Evolutionary conservation across 331 rosid species (phyloP).

Genomic region (Phaseolus coccineus): DNA sequence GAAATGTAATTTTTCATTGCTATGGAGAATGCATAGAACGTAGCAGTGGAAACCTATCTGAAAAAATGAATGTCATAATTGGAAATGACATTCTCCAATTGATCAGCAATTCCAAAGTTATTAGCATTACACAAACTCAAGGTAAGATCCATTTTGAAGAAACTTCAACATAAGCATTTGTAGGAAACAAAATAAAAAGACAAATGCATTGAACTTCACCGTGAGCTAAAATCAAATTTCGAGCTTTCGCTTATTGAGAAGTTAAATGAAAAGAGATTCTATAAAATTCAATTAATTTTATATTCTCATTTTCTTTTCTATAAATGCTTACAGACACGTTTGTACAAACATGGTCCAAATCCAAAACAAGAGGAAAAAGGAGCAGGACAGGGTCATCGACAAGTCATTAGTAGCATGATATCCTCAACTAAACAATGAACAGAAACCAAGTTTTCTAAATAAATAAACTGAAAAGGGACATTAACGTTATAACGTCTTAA

Average conservation of each 20-base stretch:
- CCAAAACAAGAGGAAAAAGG: background rate
- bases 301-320: too few relatives aligned
- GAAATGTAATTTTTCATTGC: background rate
- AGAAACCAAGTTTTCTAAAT: background rate
- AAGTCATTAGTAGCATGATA: background rate
- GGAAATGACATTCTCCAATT: background rate
- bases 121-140: background rate
- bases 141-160: too few relatives aligned
- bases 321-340: too few relatives aligned
- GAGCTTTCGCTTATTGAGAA: too few relatives aligned
- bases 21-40: background rate
- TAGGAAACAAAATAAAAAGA: too few relatives aligned
- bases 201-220: too few relatives aligned
- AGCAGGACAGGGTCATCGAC: background rate
- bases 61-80: background rate
- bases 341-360: background rate
- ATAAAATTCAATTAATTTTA: too few relatives aligned
- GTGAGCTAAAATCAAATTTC: too few relatives aligned
- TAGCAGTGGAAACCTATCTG: background rate
- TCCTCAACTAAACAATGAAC: background rate
- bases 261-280: too few relatives aligned
- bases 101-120: slow-evolving; percentile 6
- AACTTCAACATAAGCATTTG: background rate
- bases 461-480: background rate
- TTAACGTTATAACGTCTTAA: background rate